phyloP scores from a whole-genome alignment of 768 basidiomycete genomes.

The Termitomyces sp. region DNA sequence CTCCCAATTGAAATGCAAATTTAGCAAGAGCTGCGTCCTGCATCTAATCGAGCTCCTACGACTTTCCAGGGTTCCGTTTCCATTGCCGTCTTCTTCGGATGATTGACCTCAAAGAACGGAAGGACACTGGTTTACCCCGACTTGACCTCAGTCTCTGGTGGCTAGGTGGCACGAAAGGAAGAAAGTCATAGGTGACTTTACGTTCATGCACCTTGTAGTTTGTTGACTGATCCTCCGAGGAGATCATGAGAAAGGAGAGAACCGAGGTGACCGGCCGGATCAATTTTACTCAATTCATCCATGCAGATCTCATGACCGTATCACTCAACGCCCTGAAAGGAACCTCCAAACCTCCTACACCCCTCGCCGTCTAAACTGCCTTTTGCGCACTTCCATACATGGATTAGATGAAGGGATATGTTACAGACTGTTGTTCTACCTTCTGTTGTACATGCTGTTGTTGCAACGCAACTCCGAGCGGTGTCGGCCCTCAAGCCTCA shows the following conservation, averaged over 20 bases:
- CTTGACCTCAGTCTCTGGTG: not conserved
- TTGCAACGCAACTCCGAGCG: not conserved
- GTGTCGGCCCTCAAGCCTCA: not conserved
- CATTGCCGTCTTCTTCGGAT: not conserved
- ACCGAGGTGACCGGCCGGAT: conserved; percentile 2
- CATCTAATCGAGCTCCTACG: not conserved
- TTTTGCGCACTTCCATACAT: not conserved
- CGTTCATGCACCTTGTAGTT: not conserved
- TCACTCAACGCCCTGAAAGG: not conserved
- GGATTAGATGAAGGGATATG: not conserved
- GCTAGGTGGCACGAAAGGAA: not conserved
- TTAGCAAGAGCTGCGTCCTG: not conserved
- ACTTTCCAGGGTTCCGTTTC: not conserved
- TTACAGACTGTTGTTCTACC: not conserved
- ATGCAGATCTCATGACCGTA: not conserved
- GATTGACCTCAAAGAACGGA: not conserved
- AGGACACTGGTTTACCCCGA: not conserved
- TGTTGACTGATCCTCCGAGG: not conserved
- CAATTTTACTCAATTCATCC: not conserved
- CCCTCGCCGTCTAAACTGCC: not conserved
- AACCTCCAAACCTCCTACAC: not conserved
- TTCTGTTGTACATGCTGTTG: not conserved
- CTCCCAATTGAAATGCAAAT: not conserved
- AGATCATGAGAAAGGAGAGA: not conserved
- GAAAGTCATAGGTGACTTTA: not conserved